Base-by-base conservation (phyloP, 2,329 filamentous ascomycete species). In the Colletotrichum ledebouriae region DNA sequence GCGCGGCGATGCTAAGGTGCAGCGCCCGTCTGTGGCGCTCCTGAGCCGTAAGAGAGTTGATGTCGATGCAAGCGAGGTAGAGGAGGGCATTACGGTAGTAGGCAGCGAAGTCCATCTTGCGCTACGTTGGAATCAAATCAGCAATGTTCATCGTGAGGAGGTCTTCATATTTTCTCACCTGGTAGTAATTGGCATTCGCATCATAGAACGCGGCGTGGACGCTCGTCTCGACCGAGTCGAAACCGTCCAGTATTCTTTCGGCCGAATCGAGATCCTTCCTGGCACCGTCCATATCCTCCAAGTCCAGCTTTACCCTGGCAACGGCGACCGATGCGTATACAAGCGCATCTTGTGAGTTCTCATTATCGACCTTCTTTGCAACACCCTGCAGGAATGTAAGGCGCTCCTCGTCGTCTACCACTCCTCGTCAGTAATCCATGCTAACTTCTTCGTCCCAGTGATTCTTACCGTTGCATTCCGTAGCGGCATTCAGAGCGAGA, bases 51-150 rank as follows among this genome's bases (percentile, higher is more conserved):
- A 99, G 86, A 63, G 92, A 87, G 68, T 89, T 86, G 72, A 98
- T 83, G 75, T 98, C 92, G 77, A 99, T 93, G 82, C 96, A 99
- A 71, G 96, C 96, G 65, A 99, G 93, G 84, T 98, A 99, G 73
- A 98, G 91, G 58, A 99, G 92, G 72, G 96, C 94, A 76, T 97
- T 99, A 82, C 94, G 93, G 86, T 99, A 99, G 86, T 97, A 99
- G 70, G 92, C 91, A 71, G 94, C 94, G 78, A 97, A 99, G 82
- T 98, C 94, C 81, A 91, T 87, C 83, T 97, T 94, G 73, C 90
- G 79, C 81, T 83, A 44, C 37, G 11, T 34, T 15, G 17, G 11
- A 47, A 71, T 70, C 84, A 84, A 90, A 71, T 60, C 56, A 62
- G 37, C n/a, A 47, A 20, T 29, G 17, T 20, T 17, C 46, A 11